Percentiles rank a stretch among this genome's conserved stretches.
Conservation (phyloP, 129 eudicot species). For the Flaveria robusta region DNA sequence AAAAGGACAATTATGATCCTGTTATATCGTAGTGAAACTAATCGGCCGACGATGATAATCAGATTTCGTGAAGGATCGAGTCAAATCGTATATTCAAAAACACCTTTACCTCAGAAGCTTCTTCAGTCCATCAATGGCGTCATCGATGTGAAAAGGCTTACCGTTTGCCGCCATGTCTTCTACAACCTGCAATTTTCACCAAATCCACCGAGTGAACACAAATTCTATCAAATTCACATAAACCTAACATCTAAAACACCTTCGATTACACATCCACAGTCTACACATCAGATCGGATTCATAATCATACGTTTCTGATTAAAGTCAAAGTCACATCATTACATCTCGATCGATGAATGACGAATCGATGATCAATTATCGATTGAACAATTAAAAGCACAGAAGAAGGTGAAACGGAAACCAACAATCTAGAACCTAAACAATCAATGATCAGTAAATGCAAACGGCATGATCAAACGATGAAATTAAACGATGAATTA, state of each 20-base stretch:
- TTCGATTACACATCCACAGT: neutral
- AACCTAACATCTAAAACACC: constrained; percentile 6
- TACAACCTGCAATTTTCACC: constrained; percentile 45
- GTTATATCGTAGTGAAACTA: constrained; percentile 3
- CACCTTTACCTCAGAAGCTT: constrained; percentile 75
- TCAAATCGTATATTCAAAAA: neutral
- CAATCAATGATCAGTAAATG: neutral
- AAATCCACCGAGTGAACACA: constrained; percentile 9
- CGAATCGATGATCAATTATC: neutral
- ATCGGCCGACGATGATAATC: constrained; percentile 14
- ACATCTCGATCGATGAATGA: neutral
- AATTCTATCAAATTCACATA: neutral
- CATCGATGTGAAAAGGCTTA: constrained; percentile 46
- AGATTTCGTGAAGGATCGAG: neutral
- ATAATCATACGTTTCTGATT: constrained; percentile 6
- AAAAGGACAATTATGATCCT: constrained; percentile 15
- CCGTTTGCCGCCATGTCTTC: constrained; percentile 62
- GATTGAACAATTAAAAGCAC: neutral
- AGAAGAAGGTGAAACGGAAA: neutral
- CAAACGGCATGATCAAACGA: neutral
- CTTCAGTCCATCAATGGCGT: constrained; percentile 79
- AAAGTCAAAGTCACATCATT: neutral
- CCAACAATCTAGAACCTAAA: neutral
- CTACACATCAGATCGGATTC: constrained; percentile 3
- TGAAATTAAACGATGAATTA: constrained; percentile 11